Conservation (phyloP, 2,329 filamentous ascomycete species). For the Apiospora rasikravindrae region DNA sequence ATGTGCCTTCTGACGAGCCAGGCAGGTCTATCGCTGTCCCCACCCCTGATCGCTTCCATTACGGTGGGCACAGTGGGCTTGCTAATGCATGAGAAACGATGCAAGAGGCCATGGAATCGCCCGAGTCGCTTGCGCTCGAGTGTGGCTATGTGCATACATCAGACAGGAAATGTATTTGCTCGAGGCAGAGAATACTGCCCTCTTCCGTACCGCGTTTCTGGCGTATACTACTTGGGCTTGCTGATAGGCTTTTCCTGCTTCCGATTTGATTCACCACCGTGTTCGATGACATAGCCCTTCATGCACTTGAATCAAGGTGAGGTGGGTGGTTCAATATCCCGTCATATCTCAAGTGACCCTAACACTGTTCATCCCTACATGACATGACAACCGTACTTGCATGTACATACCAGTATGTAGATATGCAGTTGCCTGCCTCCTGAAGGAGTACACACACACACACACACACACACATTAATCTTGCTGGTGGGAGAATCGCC, state of each 20-base stretch:
- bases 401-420: too few species aligned
- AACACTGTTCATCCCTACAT: too few species aligned
- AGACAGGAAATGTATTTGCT: slow-evolving; percentile 7
- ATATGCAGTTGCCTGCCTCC: background rate
- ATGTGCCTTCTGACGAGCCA: background rate
- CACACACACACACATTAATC: background rate
- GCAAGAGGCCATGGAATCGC: slow-evolving; percentile 2
- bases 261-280: slow-evolving; percentile 14
- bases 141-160: slow-evolving; percentile 17
- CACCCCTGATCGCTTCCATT: slow-evolving; percentile 15
- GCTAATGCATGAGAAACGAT: slow-evolving; percentile 6
- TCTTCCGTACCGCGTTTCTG: background rate
- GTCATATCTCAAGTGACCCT: background rate
- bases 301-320: slow-evolving; percentile 11
- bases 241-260: background rate
- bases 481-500: slow-evolving; percentile 1
- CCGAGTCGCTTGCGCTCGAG: background rate
- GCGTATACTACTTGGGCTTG: background rate
- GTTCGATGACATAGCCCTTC: background rate
- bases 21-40: slow-evolving; percentile 11
- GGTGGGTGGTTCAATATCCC: background rate
- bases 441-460: background rate
- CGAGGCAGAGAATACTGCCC: background rate
- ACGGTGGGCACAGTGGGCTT: slow-evolving; percentile 15
- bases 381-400: background rate